phyloP scores from a whole-genome alignment of 2,329 filamentous ascomycete genomes.

The Ascosphaera apis region DNA sequence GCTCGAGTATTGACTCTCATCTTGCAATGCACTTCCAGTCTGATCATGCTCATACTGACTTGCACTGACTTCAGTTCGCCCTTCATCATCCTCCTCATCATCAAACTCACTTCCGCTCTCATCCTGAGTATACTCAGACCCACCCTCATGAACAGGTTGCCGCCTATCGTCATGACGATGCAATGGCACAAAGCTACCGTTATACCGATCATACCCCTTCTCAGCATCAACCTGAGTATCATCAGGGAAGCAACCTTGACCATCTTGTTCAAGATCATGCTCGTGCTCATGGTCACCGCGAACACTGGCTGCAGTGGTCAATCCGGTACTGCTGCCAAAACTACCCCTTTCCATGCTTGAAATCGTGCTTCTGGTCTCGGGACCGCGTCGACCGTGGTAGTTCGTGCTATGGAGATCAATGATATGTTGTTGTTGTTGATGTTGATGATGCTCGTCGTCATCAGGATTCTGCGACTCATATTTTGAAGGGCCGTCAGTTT shows the following conservation, averaged over 20 bases:
- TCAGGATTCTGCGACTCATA: no score
- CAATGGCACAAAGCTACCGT: not conserved
- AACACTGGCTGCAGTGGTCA: not conserved
- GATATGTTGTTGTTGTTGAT: no score
- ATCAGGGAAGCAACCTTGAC: not conserved
- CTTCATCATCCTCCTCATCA: not conserved
- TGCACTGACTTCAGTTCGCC: not conserved
- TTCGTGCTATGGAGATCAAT: not conserved
- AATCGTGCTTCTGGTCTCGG: not conserved
- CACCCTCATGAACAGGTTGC: not conserved
- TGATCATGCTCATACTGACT: not conserved
- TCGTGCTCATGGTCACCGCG: not conserved
- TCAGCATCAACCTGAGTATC: not conserved
- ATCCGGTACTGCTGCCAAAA: not conserved
- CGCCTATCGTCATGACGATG: not conserved
- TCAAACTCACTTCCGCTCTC: no score
- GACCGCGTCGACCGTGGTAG: not conserved
- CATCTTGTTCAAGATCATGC: not conserved
- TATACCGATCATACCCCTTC: not conserved
- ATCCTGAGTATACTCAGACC: not conserved
- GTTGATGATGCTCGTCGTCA: no score
- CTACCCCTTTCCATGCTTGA: not conserved
- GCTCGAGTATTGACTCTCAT: not conserved
- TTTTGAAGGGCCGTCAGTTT: no score
- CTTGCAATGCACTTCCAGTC: not conserved